Evolutionary conservation across 2,329 filamentous ascomycete genomes (phyloP), one percentile per base, ranked within the genome.

Genomic region (Xylaria sp.): DNA sequence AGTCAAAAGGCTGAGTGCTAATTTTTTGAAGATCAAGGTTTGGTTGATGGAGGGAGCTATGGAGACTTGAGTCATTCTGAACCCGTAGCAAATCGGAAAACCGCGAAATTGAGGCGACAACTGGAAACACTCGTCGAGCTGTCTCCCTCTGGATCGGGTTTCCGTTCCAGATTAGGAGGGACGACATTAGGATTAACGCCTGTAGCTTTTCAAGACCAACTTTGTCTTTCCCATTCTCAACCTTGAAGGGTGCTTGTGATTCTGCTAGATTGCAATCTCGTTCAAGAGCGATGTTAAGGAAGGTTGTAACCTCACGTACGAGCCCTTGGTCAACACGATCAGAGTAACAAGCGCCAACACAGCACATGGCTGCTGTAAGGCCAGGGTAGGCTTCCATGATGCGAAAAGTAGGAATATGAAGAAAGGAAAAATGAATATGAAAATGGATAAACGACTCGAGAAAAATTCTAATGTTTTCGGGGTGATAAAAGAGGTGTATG

Each of bases 291-390:
- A 83, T 77, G 71, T 87, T 87, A 40, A 90, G 83, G 60, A 88
- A 84, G 67, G 91, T 87, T 85, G 91, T 92, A 79, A 93, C 84
- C 76, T 89, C 87, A 70, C 91, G 88, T 71, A 91, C 89, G 84
- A 69, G 84, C 81, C 53, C 89, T 80, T 32, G 84, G 82, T 69
- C 67, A 50, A 92, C 81, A 69, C 84, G 85, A 63, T 91, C 85
- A 60, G 91, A 92, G 79, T 93, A 94, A 66, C 92, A 91, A 48
- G 91, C 91, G 44, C 92, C 92, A 74, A 92, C 85, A 77, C 90
- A 92, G 75, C 91, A 89, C 84, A 94, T 91, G 69, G 86, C 85
- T 68, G 92, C 84, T 59, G 92, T 82, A 69, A 93, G 84, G 71
- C 90, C 89, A 69, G 90, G 88, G 77, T 91, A 89, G 55, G 89